Conservation (phyloP, 257 asterid species). For the Coffea eugenioides region DNA sequence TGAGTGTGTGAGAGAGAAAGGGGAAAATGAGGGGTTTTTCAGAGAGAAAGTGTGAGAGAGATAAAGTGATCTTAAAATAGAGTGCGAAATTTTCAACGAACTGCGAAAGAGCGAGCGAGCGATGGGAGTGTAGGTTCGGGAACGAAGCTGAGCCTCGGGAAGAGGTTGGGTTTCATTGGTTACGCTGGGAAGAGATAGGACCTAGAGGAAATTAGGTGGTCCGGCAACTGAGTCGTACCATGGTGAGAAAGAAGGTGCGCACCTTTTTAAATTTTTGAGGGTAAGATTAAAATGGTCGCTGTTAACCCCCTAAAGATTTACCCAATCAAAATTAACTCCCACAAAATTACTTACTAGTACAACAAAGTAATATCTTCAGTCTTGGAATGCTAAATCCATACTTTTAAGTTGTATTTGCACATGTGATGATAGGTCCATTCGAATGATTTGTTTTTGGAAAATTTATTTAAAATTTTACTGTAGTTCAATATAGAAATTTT, state of each 20-base stretch:
- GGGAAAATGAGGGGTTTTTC: background rate
- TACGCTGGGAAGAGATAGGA: constrained; percentile 10
- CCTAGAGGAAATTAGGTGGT: constrained; percentile 1
- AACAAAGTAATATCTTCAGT: no score
- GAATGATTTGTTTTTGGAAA: no score
- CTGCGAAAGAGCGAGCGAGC: constrained; percentile 32
- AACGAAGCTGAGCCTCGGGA: constrained; percentile 30
- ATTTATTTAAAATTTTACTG: no score
- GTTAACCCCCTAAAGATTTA: no score
- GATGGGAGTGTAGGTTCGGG: constrained; percentile 31
- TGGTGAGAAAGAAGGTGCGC: background rate
- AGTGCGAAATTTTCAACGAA: constrained; percentile 54
- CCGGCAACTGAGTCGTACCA: constrained; percentile 4
- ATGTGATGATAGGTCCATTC: no score
- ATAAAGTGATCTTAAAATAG: constrained; percentile 32
- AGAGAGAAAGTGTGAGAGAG: constrained; percentile 23
- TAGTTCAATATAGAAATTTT: no score
- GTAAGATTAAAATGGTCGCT: no score
- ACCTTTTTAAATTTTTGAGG: no score
- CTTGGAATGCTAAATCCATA: no score
- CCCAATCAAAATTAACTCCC: no score
- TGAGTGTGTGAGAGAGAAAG: constrained; percentile 18
- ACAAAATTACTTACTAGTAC: no score
- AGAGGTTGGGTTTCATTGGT: constrained; percentile 11
- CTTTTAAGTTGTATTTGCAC: no score